These are phyloP conservation scores for Thermoascus crustaceus DNA, from an alignment of 2,329 filamentous ascomycete species.

Conservation along the genomic window DNA sequence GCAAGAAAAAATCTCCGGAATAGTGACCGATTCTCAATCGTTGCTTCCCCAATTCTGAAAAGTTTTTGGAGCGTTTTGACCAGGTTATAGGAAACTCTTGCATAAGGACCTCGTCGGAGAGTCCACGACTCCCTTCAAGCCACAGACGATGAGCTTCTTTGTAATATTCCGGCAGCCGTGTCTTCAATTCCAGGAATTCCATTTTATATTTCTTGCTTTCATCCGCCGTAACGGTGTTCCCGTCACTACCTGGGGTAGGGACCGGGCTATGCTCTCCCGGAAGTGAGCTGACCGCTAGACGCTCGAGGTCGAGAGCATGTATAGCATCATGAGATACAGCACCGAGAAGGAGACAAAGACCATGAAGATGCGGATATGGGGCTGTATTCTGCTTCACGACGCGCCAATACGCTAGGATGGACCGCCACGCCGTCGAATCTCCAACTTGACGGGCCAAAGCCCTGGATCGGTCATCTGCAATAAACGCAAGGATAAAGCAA, in stretches of 20 bases:
- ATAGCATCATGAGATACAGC: conserved; percentile 41
- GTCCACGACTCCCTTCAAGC: conserved; percentile 33
- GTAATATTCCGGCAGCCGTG: conserved; percentile 32
- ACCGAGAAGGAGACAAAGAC: conserved; percentile 38
- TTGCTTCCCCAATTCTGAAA: conserved; percentile 28
- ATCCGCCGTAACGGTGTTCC: conserved; percentile 26
- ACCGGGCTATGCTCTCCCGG: conserved; percentile 31
- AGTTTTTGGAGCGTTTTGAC: conserved; percentile 32
- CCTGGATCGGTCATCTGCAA: conserved; percentile 35
- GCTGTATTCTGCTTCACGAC: conserved; percentile 34
- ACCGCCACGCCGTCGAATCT: conserved; percentile 38
- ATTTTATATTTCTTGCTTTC: conserved; percentile 30
- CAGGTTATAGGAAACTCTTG: conserved; percentile 39
- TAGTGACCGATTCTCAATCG: conserved; percentile 28
- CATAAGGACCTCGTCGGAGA: conserved; percentile 34
- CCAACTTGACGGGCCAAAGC: conserved; percentile 27
- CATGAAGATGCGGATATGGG: conserved; percentile 34
- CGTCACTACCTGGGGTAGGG: conserved; percentile 39
- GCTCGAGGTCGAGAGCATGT: conserved; percentile 37
- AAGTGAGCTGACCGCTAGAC: conserved; percentile 33
- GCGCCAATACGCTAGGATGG: conserved; percentile 40
- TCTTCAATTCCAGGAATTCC: conserved; percentile 34
- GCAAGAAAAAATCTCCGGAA: conserved; percentile 32
- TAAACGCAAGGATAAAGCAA: conserved; percentile 41
- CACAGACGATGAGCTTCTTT: conserved; percentile 37